Evolutionary conservation across 164 flowering plant species (phyloP), one percentile per base, ranked within the genome.

Genomic region (Malania oleifera): DNA sequence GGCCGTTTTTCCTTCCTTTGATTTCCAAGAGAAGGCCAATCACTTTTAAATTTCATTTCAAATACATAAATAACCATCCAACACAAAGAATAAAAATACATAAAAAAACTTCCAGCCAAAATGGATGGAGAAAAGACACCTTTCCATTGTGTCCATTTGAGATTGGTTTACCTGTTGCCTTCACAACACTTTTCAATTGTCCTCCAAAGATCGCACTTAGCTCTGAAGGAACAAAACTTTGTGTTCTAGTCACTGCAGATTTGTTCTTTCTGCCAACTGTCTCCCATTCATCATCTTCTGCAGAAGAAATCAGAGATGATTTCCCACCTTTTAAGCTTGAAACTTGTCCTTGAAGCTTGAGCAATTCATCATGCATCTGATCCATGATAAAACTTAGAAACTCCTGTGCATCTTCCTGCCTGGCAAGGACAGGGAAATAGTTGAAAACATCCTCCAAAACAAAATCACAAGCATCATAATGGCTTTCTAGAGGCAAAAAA

Each of bases 371-470:
- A 73, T 95, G 96, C 96, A 91, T 80, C 62, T 82, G 86, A 69
- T 89, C 82, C 93, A 95, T 83, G 40, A 86, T 66, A 54, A 86
- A 95, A 74, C 99, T 85, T 34, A 95, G 64, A 63, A 95, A 95
- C 72, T 91, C 99, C 70, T 95, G 99, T 41, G 99, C 95, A 89
- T 95, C 99, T 75, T 95, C 99, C 73, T 95, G 99, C 73, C 99
- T 95, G 76, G 20, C 58, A 72, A 51, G 2, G 20, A 27, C 1
- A 52, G 2, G 22, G 5, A 23, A n/a, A 8, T 40, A 1, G 2
- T 40, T 44, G n/a, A 14, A 31, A 52, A 31, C 28, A 55, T 25
- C 54, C 18, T 44, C 53, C 31, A 53, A 41, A 17, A n/a, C n/a
- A 14, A 41, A 41, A 14, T 41, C 35, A 31, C 35, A 31, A 31